A percentile compares a stretch with the other conserved stretches of the same genome.
Conservation (phyloP, 805 yeast species). For the Myxozyma vanderwaltii region DNA sequence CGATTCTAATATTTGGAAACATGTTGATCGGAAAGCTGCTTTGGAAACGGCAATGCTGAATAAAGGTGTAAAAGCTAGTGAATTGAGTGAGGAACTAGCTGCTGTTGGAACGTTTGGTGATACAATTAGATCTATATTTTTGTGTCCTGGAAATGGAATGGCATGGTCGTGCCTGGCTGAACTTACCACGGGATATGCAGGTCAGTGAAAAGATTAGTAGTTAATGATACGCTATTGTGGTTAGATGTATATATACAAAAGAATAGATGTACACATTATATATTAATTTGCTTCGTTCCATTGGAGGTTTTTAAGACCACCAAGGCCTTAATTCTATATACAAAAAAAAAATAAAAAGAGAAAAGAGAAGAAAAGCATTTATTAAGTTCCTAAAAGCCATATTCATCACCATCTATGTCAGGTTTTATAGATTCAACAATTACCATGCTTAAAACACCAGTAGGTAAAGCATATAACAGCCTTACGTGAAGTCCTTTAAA, state of each 20-base stretch:
- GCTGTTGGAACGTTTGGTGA: constrained; percentile 51
- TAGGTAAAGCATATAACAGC: constrained; percentile 45
- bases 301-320: background rate
- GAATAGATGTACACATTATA: background rate
- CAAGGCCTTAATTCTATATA: background rate
- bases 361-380: too few relatives aligned
- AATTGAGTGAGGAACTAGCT: constrained; percentile 56
- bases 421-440: constrained; percentile 47
- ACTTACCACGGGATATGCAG: background rate
- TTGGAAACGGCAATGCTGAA: constrained; percentile 58
- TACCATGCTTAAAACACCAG: constrained; percentile 47
- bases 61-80: constrained; percentile 53
- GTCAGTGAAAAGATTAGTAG: too few relatives aligned
- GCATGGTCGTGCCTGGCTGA: constrained; percentile 40
- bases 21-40: constrained; percentile 59
- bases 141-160: constrained; percentile 55
- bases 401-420: constrained; percentile 35
- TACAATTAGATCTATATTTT: constrained; percentile 67
- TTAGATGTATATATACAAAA: background rate
- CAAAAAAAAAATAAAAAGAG: too few relatives aligned
- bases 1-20: constrained; percentile 67
- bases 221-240: too few relatives aligned
- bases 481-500: constrained; percentile 45
- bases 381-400: constrained; percentile 2
- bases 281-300: background rate